Evolutionary conservation across 768 basidiomycete species (phyloP).

Genomic region (Naganishia randhawae): DNA sequence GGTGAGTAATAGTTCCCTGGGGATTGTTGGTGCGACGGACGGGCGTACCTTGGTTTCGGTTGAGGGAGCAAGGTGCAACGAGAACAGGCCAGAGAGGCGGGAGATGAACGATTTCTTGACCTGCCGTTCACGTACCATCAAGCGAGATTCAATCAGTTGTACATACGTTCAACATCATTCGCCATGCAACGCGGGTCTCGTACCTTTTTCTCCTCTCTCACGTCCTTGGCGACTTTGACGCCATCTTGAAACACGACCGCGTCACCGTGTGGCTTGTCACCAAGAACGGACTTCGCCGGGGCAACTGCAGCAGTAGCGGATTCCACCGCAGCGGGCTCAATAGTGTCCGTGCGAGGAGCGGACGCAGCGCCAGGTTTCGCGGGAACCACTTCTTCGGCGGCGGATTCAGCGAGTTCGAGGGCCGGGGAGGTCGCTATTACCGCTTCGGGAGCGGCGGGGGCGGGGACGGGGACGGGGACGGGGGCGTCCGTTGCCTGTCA

Average conservation of each 20-base stretch:
- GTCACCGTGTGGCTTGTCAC: neutral
- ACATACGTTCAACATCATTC: neutral
- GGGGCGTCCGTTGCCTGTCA: neutral
- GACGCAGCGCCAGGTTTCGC: neutral
- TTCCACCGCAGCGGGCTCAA: neutral
- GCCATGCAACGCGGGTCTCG: neutral
- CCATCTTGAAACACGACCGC: neutral
- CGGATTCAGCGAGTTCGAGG: neutral
- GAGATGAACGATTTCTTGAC: slow-evolving; percentile 22
- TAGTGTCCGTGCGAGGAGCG: neutral
- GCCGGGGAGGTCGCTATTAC: slow-evolving; percentile 3
- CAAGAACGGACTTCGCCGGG: neutral
- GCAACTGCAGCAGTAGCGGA: neutral
- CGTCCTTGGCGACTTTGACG: neutral
- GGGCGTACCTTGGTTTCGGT: slow-evolving; percentile 22
- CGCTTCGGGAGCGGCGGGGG: neutral
- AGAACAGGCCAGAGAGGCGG: slow-evolving; percentile 22
- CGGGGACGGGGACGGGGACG: neutral
- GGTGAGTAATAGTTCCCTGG: neutral
- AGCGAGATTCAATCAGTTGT: no score
- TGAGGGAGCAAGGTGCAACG: neutral
- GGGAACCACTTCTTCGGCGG: neutral
- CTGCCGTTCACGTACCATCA: neutral
- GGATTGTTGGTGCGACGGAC: neutral
- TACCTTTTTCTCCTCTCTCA: slow-evolving; percentile 19